Conservation (phyloP, 108 stramenopile genomes). For the Cyclotella cryptica region DNA sequence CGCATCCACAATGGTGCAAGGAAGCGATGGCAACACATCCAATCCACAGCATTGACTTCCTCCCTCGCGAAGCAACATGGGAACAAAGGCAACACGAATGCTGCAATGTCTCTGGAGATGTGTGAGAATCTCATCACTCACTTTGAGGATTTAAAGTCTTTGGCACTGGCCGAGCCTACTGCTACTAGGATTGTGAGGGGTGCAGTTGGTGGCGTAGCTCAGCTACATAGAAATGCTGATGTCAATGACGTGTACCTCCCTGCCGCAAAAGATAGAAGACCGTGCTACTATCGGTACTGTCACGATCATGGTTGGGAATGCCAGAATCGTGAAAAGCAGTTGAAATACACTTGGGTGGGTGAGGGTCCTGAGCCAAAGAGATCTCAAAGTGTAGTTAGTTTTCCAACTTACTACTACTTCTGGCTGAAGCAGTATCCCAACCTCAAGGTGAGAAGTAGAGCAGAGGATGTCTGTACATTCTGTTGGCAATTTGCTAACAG, state of each 20-base stretch:
- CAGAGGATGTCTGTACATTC: conserved; percentile 13
- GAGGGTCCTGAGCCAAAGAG: not conserved
- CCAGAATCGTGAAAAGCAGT: not conserved
- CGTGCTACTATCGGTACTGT: not conserved
- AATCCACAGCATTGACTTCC: too few species aligned
- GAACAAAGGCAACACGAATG: too few species aligned
- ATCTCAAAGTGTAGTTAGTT: not conserved
- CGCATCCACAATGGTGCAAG: too few species aligned
- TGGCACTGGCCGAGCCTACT: not conserved
- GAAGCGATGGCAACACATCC: too few species aligned
- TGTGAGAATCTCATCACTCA: not conserved
- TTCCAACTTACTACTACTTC: not conserved
- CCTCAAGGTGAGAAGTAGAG: conserved; percentile 11
- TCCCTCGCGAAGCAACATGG: too few species aligned
- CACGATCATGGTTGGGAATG: not conserved
- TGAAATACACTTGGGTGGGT: not conserved
- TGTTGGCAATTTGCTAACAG: not conserved
- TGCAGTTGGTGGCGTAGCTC: not conserved
- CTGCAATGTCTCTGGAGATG: not conserved
- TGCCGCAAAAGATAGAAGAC: not conserved
- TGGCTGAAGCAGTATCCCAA: conserved; percentile 16
- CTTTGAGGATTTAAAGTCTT: not conserved
- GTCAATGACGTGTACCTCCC: not conserved
- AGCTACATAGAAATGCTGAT: not conserved
- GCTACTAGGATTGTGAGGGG: not conserved